Base-by-base conservation (phyloP, 2,329 filamentous ascomycete genomes). In the Tolypocladium ovalisporum region DNA sequence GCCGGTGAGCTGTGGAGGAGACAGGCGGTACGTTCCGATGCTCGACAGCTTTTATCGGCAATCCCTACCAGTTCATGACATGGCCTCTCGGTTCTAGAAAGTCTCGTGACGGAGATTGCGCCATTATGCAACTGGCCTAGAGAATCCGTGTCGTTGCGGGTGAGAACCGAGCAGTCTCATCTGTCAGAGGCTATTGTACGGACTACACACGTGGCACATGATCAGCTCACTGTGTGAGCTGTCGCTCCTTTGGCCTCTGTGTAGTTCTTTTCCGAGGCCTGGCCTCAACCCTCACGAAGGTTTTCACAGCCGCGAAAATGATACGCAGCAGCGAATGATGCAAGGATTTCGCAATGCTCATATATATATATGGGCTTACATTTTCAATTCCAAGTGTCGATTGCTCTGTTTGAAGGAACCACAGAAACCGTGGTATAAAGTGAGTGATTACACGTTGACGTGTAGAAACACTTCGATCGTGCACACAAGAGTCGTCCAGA, bases 391-490 rank as follows among this genome's bases (percentile, higher is more conserved):
- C 1, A 44, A 24, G 8, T 12, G 9, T 17, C n/a, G 17, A 40
- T 22, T 9, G 3, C 19, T 39, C 32, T 9, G 58, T 22, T 35
- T 13, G 1, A 34, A 52, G n/a, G n/a, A n/a, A n/a, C n/a, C n/a
- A n/a, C n/a, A n/a, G n/a, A n/a, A n/a, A n/a, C n/a, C n/a, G n/a
- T 34, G 9, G 9, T 34, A 34, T 54, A 2, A 6, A 6, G 6
- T 17, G 15, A 22, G 0, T 7, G 27, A 22, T n/a, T 29, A 49
- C 27, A n/a, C 27, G 1, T 32, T 32, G 15, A 4, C 13, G 24
- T 19, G 17, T 13, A 47, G 40, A 19, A 61, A 54, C n/a, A 64
- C 63, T 53, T 65, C 65, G 12, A 67, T 57, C 3, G 61, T 58
- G 42, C 58, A 62, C 1, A 56, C 61, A 2, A 59, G 36, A 29